phyloP scores from a whole-genome alignment of 768 basidiomycete genomes.

The Agrocybe chaxingu region DNA sequence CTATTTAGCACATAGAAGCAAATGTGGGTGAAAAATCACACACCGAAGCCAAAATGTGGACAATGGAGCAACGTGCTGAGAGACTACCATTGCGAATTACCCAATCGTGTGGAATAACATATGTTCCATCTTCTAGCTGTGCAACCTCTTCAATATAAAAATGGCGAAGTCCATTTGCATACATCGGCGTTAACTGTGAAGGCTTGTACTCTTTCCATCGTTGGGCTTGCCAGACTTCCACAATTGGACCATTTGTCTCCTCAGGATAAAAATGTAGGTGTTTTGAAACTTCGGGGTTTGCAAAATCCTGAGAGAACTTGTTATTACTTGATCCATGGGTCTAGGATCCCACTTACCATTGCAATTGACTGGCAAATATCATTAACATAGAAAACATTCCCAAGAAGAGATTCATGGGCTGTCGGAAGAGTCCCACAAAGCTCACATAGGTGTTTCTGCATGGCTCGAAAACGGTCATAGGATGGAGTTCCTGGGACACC shows the following conservation, averaged over 20 bases:
- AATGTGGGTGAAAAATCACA: too few relatives aligned
- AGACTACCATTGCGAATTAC: slow-evolving; percentile 1
- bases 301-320: slow-evolving; percentile 3
- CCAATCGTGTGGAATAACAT: slow-evolving; percentile 8
- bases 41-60: too few relatives aligned
- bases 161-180: neutral
- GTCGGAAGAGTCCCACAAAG: neutral
- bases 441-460: slow-evolving; percentile 8
- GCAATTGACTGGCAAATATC: neutral
- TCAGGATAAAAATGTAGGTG: slow-evolving; percentile 14
- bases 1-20: too few relatives aligned
- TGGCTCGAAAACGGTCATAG: slow-evolving; percentile 11
- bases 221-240: slow-evolving; percentile 13
- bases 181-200: slow-evolving; percentile 12
- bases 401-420: neutral
- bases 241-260: slow-evolving; percentile 3
- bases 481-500: slow-evolving; percentile 19
- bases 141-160: slow-evolving; percentile 12
- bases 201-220: slow-evolving; percentile 12
- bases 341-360: neutral
- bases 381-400: slow-evolving; percentile 10
- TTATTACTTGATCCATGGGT: neutral
- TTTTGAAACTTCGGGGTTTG: slow-evolving; percentile 12
- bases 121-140: neutral
- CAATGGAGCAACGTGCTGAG: neutral